phyloP scores from a whole-genome alignment of 2,329 filamentous ascomycete genomes.

The Colletotrichum truncatum region DNA sequence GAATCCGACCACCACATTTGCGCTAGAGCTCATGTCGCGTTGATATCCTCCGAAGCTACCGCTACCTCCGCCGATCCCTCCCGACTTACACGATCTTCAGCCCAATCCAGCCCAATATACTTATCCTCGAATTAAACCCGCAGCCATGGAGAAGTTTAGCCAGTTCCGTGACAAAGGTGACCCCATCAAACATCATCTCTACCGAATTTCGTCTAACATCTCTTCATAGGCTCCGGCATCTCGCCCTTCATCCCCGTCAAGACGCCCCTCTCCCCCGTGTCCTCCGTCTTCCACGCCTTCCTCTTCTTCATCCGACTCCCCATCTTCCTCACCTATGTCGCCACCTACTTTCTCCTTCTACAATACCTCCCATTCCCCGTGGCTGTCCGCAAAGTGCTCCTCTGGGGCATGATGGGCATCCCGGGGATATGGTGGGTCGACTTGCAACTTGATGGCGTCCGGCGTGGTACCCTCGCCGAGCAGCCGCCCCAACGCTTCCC shows the following conservation, averaged over 20 bases:
- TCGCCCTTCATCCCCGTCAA: slow-evolving; percentile 91
- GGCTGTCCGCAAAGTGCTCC: slow-evolving; percentile 78
- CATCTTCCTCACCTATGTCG: slow-evolving; percentile 73
- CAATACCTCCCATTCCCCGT: slow-evolving; percentile 78
- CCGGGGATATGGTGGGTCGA: slow-evolving; percentile 99
- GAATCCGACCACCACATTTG: not conserved
- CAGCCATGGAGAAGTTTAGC: slow-evolving; percentile 89
- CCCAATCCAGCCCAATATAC: not conserved
- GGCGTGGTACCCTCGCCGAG: slow-evolving; percentile 84
- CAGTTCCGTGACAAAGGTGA: slow-evolving; percentile 91
- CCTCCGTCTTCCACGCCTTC: slow-evolving; percentile 71
- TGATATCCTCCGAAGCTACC: not conserved
- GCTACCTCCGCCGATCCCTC: not conserved
- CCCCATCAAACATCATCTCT: not conserved
- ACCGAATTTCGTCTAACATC: not conserved
- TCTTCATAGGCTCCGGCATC: slow-evolving; percentile 84
- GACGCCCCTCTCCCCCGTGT: slow-evolving; percentile 69
- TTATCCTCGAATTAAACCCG: not conserved
- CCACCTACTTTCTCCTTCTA: slow-evolving; percentile 81
- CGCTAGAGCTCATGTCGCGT: slow-evolving; percentile 15
- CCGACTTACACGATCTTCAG: slow-evolving; percentile 14
- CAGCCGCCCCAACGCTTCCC: slow-evolving; percentile 80
- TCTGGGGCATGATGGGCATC: slow-evolving; percentile 89
- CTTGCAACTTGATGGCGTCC: slow-evolving; percentile 96
- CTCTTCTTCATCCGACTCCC: slow-evolving; percentile 86